These are phyloP conservation scores for Aspergillus piperis DNA, from an alignment of 2,329 filamentous ascomycete genomes.

Conservation along the genomic window DNA sequence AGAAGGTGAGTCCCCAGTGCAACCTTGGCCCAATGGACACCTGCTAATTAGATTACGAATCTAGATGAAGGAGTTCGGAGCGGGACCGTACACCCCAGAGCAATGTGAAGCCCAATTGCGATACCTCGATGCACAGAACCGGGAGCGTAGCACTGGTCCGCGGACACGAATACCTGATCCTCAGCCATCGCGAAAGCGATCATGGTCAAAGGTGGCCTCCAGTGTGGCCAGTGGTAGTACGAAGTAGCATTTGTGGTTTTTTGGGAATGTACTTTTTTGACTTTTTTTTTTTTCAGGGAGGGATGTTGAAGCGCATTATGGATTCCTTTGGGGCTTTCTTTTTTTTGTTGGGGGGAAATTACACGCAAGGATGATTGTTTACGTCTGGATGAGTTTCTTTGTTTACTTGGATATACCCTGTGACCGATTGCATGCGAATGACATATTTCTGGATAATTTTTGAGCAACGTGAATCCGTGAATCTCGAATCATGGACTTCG, in stretches of 20 bases:
- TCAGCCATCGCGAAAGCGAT: slow-evolving; percentile 21
- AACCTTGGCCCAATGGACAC: neutral
- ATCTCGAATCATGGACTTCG: neutral
- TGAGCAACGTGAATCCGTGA: slow-evolving; percentile 1
- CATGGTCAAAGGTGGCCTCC: slow-evolving; percentile 10
- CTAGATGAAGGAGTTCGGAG: slow-evolving; percentile 39
- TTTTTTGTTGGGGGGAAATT: slow-evolving; percentile 1
- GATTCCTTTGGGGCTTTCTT: slow-evolving; percentile 2
- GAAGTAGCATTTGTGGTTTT: slow-evolving; percentile 3
- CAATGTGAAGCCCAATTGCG: slow-evolving; percentile 40
- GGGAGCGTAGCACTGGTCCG: slow-evolving; percentile 19
- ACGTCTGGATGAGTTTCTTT: slow-evolving; percentile 2
- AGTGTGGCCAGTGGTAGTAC: neutral
- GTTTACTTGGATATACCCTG: slow-evolving; percentile 6
- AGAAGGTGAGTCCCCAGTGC: slow-evolving; percentile 33
- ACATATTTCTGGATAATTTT: neutral
- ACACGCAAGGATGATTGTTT: slow-evolving; percentile 5
- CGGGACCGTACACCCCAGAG: slow-evolving; percentile 36
- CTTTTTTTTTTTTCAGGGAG: neutral
- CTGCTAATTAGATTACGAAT: slow-evolving; percentile 2
- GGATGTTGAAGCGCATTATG: slow-evolving; percentile 4
- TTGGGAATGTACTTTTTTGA: neutral
- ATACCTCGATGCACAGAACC: slow-evolving; percentile 26
- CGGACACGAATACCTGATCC: slow-evolving; percentile 27
- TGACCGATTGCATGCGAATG: slow-evolving; percentile 7